These are phyloP conservation scores for Clonostachys chloroleuca DNA, from an alignment of 2,329 filamentous ascomycete genomes.

Conservation along the genomic window DNA sequence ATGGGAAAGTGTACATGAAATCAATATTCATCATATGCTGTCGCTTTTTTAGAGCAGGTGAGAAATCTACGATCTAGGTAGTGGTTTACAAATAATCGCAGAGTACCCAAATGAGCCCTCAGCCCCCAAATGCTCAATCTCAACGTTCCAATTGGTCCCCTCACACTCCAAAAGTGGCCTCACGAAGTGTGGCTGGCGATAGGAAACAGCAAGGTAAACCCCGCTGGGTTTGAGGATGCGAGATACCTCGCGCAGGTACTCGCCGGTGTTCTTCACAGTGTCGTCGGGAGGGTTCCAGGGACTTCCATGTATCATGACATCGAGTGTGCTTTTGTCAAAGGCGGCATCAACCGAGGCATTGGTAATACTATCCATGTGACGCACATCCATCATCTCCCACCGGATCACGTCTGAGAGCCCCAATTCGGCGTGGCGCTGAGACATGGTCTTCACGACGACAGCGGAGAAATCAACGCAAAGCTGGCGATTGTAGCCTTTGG, in stretches of 20 bases:
- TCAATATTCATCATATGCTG: too few relatives aligned
- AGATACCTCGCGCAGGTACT: conserved; percentile 45
- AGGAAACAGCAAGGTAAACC: conserved; percentile 47
- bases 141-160: conserved; percentile 14
- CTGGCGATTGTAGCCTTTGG: conserved; percentile 43
- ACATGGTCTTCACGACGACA: conserved; percentile 49
- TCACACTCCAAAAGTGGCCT: conserved; percentile 36
- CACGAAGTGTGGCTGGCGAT: conserved; percentile 50
- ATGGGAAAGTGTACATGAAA: too few relatives aligned
- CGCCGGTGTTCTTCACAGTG: conserved; percentile 38
- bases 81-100: not conserved
- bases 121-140: conserved; percentile 1
- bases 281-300: conserved; percentile 46
- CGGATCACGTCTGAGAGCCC: conserved; percentile 25
- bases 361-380: conserved; percentile 36
- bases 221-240: conserved; percentile 42
- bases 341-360: conserved; percentile 44
- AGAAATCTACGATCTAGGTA: not conserved
- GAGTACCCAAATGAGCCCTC: not conserved
- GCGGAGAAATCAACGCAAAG: conserved; percentile 53
- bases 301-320: conserved; percentile 51
- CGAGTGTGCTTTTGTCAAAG: conserved; percentile 52
- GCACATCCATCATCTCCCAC: conserved; percentile 47
- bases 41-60: too few relatives aligned
- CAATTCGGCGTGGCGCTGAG: conserved; percentile 26